Percentiles rank a stretch among this genome's conserved stretches.
phyloP scores from a whole-genome alignment of 352 stramenopile genomes.

The Peronospora destructor region DNA sequence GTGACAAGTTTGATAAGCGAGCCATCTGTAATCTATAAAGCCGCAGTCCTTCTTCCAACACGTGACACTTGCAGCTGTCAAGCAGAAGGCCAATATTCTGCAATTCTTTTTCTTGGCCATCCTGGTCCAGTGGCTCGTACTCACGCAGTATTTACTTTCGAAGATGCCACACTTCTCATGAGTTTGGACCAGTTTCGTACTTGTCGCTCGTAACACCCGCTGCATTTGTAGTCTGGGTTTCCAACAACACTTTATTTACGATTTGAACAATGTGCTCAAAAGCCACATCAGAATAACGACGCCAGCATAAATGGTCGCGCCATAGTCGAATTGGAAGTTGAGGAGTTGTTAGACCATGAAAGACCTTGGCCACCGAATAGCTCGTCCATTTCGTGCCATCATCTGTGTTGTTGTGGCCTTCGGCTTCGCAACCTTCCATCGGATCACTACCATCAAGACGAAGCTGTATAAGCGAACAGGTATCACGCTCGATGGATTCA shows the following conservation, averaged over 20 bases:
- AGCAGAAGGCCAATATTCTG: too few species aligned
- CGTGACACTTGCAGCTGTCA: too few species aligned
- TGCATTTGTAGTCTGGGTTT: conserved; percentile 7
- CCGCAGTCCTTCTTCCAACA: too few species aligned
- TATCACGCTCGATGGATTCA: conserved; percentile 50
- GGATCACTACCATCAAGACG: conserved; percentile 11
- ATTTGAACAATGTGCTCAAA: conserved; percentile 72
- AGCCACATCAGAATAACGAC: conserved; percentile 53
- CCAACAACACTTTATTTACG: conserved; percentile 42
- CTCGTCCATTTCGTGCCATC: conserved; percentile 40
- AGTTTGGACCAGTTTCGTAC: not conserved
- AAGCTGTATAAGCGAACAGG: conserved; percentile 31
- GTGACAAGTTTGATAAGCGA: too few species aligned
- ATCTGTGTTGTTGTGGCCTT: conserved; percentile 14
- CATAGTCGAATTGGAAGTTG: conserved; percentile 52
- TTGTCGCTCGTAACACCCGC: not conserved
- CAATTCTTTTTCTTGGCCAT: too few species aligned
- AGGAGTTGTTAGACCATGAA: conserved; percentile 66
- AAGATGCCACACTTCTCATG: not conserved
- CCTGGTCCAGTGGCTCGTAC: not conserved
- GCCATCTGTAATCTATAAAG: too few species aligned
- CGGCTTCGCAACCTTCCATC: conserved; percentile 12
- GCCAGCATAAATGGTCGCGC: conserved; percentile 61
- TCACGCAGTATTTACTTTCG: not conserved
- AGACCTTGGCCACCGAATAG: conserved; percentile 67